These are phyloP conservation scores for Geotrichum cucujoidarum DNA, from an alignment of 1,139 yeast species.

Conservation along the genomic window DNA sequence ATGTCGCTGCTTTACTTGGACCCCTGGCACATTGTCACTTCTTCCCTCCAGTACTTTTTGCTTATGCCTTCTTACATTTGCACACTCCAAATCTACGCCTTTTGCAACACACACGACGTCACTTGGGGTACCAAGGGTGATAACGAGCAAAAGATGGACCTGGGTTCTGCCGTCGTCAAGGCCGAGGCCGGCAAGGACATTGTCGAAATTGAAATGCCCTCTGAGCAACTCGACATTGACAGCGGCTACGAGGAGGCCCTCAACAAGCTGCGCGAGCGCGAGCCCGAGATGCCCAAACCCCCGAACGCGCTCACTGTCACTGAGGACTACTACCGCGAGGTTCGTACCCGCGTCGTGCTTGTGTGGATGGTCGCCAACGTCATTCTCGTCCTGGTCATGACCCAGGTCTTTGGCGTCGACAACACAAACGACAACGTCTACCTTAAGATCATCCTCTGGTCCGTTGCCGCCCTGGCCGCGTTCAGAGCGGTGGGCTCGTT, in stretches of 20 bases:
- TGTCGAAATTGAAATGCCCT: slow-evolving; percentile 83
- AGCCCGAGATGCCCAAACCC: slow-evolving; percentile 40
- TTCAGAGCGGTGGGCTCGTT: slow-evolving; percentile 77
- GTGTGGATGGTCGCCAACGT: slow-evolving; percentile 82
- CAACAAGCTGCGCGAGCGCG: slow-evolving; percentile 65
- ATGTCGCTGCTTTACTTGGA: slow-evolving; percentile 81
- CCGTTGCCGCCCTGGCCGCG: slow-evolving; percentile 76
- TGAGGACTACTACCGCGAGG: slow-evolving; percentile 81
- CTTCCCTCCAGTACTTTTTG: slow-evolving; percentile 77
- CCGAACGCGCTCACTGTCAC: slow-evolving; percentile 8
- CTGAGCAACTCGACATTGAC: slow-evolving; percentile 86
- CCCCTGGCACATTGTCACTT: slow-evolving; percentile 91
- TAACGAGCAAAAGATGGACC: slow-evolving; percentile 60
- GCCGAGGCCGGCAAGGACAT: slow-evolving; percentile 52
- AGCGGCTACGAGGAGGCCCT: slow-evolving; percentile 76
- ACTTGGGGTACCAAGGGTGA: slow-evolving; percentile 98
- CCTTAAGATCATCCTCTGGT: slow-evolving; percentile 80
- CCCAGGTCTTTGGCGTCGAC: slow-evolving; percentile 73
- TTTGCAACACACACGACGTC: slow-evolving; percentile 93
- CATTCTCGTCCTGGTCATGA: slow-evolving; percentile 75
- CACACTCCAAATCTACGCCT: slow-evolving; percentile 87
- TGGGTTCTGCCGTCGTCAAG: slow-evolving; percentile 60
- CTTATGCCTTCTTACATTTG: slow-evolving; percentile 87
- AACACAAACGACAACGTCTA: slow-evolving; percentile 65
- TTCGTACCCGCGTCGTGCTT: slow-evolving; percentile 90